These are phyloP conservation scores for Curvularia lunata DNA, from an alignment of 2,329 filamentous ascomycete species.

Conservation along the genomic window DNA sequence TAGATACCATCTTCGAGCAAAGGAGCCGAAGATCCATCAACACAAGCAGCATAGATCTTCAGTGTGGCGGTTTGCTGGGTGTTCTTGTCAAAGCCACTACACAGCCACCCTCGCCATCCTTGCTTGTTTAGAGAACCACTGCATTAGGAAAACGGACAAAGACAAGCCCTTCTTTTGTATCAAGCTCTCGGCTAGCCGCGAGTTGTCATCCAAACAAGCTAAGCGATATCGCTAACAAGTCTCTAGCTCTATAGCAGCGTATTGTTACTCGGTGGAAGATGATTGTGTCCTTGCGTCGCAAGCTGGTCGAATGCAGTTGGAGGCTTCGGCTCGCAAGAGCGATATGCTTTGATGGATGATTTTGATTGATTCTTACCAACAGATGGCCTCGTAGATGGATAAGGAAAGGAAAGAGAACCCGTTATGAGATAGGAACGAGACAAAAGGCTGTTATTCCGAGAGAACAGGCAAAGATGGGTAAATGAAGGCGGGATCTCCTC, in stretches of 20 bases:
- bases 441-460: constrained; percentile 8
- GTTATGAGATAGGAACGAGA: constrained; percentile 34
- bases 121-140: background rate
- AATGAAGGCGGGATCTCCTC: background rate
- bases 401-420: constrained; percentile 18
- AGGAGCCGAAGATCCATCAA: background rate
- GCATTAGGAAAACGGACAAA: background rate
- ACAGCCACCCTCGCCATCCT: background rate
- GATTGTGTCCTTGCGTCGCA: no score
- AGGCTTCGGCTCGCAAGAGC: no score
- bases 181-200: constrained; percentile 39
- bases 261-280: no score
- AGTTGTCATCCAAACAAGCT: background rate
- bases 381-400: constrained; percentile 9
- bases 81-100: background rate
- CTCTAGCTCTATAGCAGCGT: no score
- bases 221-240: no score
- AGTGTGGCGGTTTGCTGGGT: background rate
- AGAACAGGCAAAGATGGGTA: background rate
- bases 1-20: background rate
- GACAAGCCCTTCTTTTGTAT: constrained; percentile 43
- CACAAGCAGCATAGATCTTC: background rate
- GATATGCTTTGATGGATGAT: no score
- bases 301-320: no score
- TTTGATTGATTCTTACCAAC: background rate